Evolutionary conservation across 805 yeast species (phyloP).

Genomic region (Priceomyces carsonii): DNA sequence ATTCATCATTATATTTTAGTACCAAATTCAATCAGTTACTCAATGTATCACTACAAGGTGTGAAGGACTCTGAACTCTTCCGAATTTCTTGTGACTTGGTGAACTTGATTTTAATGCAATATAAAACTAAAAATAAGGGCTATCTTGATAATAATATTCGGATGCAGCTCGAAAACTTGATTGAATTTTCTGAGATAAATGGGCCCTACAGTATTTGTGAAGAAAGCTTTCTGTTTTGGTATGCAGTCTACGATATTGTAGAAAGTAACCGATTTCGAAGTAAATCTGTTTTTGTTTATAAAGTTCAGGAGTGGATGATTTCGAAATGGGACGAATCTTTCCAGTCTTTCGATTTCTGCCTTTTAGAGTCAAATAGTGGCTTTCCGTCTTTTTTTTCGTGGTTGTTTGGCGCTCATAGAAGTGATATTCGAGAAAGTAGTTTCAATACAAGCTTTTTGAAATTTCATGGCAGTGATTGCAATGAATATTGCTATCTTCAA

Average conservation of each 20-base stretch:
- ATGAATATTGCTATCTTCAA: too few species aligned
- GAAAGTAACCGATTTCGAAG: constrained; percentile 29
- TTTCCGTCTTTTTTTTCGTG: constrained; percentile 44
- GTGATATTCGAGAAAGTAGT: too few species aligned
- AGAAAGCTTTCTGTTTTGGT: constrained; percentile 59
- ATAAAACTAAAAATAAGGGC: constrained; percentile 10
- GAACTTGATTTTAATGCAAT: constrained; percentile 13
- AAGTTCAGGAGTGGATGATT: constrained; percentile 52
- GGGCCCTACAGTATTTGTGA: constrained; percentile 56
- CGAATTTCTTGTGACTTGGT: constrained; percentile 34
- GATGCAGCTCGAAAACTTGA: constrained; percentile 48
- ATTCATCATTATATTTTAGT: not conserved
- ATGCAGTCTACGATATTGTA: constrained; percentile 36
- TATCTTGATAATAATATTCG: constrained; percentile 40
- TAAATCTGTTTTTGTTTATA: constrained; percentile 21
- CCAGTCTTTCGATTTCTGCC: constrained; percentile 5
- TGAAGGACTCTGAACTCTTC: constrained; percentile 29
- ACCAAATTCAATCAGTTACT: constrained; percentile 19
- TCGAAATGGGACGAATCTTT: constrained; percentile 41
- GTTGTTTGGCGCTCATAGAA: constrained; percentile 37
- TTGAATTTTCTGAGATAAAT: constrained; percentile 56
- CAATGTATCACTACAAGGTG: constrained; percentile 34
- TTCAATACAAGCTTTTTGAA: too few species aligned
- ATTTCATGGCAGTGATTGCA: too few species aligned
- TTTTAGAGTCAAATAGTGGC: constrained; percentile 8